phyloP scores from a whole-genome alignment of 352 stramenopile genomes.

The Pythium dissimile region DNA sequence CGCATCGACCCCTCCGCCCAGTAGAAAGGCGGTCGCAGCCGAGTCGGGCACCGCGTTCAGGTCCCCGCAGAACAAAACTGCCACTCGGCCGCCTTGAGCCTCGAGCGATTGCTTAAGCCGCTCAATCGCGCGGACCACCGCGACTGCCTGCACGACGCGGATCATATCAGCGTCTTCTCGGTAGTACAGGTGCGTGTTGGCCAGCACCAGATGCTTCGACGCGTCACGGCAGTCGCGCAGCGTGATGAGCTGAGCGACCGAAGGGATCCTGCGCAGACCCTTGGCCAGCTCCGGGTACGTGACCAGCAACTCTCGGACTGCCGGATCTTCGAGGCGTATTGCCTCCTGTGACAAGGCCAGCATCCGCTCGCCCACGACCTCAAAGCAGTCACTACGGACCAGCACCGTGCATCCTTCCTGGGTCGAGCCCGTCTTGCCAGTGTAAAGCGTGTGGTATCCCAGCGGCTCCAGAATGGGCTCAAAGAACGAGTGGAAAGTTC shows the following conservation, averaged over 20 bases:
- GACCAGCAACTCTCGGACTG: constrained; percentile 31
- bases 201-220: constrained; percentile 35
- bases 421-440: constrained; percentile 61
- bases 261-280: constrained; percentile 50
- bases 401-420: constrained; percentile 71
- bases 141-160: constrained; percentile 51
- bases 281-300: constrained; percentile 58
- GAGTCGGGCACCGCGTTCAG: constrained; percentile 59
- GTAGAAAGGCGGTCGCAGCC: constrained; percentile 42
- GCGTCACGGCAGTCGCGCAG: constrained; percentile 32
- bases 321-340: constrained; percentile 31
- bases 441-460: constrained; percentile 54
- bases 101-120: constrained; percentile 11
- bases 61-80: constrained; percentile 63
- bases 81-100: background rate
- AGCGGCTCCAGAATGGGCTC: constrained; percentile 44
- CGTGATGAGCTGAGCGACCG: constrained; percentile 55
- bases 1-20: constrained; percentile 42
- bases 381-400: constrained; percentile 33
- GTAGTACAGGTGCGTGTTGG: constrained; percentile 78
- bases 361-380: constrained; percentile 41
- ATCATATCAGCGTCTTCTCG: constrained; percentile 68
- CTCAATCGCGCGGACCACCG: constrained; percentile 38
- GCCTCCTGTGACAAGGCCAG: constrained; percentile 40
- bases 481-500: constrained; percentile 54